Evolutionary conservation across 2,329 filamentous ascomycete species (phyloP).

Genomic region (Ploettnerulaceae sp.): DNA sequence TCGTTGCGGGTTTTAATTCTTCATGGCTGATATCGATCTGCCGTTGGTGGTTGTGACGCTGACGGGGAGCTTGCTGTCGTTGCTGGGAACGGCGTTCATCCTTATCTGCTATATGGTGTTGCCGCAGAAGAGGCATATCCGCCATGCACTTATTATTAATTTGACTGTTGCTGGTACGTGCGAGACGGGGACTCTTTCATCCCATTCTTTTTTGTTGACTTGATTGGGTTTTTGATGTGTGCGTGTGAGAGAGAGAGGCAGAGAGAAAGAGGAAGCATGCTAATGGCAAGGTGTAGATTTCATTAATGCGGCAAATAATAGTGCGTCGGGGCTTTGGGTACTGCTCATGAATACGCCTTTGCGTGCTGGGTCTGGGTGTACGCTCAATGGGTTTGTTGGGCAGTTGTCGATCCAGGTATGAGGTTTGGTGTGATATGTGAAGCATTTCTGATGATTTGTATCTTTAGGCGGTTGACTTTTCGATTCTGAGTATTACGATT

Average conservation of each 20-base stretch:
- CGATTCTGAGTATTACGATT: conserved; percentile 4
- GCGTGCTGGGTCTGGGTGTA: conserved; percentile 4
- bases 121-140: conserved; percentile 10
- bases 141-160: conserved; percentile 9
- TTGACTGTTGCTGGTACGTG: conserved; percentile 7
- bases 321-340: conserved; percentile 4
- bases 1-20: not conserved
- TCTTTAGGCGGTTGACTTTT: conserved; percentile 7
- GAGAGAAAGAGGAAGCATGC: not conserved
- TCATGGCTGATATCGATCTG: not conserved
- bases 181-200: not conserved
- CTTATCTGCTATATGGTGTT: conserved; percentile 5
- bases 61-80: conserved; percentile 6
- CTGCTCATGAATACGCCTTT: not conserved
- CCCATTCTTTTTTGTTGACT: not conserved
- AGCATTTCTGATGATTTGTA: no score
- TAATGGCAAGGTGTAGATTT: not conserved
- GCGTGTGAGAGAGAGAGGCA: no score
- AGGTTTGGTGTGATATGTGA: no score
- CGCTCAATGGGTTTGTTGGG: conserved; percentile 6
- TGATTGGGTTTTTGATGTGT: not conserved
- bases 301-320: conserved; percentile 8
- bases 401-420: conserved; percentile 7
- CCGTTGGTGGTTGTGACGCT: conserved; percentile 1
- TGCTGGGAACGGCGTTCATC: conserved; percentile 4